These are phyloP conservation scores for Lactarius sanguifluus DNA, from an alignment of 768 basidiomycete genomes.

Conservation along the genomic window DNA sequence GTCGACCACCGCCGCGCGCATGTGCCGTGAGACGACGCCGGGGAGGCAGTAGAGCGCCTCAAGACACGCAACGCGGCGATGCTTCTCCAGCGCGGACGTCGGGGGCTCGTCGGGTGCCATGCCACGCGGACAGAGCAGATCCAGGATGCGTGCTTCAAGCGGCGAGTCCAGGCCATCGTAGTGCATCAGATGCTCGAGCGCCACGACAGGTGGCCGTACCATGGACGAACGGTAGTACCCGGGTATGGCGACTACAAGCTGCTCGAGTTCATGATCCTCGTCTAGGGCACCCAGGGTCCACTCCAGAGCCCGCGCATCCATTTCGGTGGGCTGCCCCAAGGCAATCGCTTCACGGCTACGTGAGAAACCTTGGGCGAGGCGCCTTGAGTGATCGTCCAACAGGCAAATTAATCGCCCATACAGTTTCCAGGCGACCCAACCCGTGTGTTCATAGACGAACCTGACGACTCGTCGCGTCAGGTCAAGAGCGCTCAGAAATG, in stretches of 20 bases:
- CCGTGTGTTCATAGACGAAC: conserved; percentile 14
- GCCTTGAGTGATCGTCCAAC: conserved; percentile 12
- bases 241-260: conserved; percentile 18
- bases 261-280: conserved; percentile 24
- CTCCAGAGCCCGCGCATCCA: conserved; percentile 19
- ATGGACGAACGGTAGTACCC: conserved; percentile 22
- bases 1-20: conserved; percentile 1
- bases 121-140: conserved; percentile 18
- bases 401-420: conserved; percentile 12
- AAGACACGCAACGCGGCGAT: conserved; percentile 13
- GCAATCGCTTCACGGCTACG: conserved; percentile 16
- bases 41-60: conserved; percentile 23
- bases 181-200: conserved; percentile 9
- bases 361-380: conserved; percentile 14
- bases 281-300: conserved; percentile 20
- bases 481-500: conserved; percentile 1
- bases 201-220: conserved; percentile 1
- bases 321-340: conserved; percentile 11
- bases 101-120: conserved; percentile 4
- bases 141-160: conserved; percentile 22
- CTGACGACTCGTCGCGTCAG: conserved; percentile 11
- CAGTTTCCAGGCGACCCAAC: conserved; percentile 9
- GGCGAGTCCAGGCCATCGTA: conserved; percentile 20
- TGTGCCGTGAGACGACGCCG: conserved; percentile 4
- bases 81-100: neutral